These are phyloP conservation scores for Rubroboletus satanas DNA, from an alignment of 768 basidiomycete genomes.

Conservation along the genomic window DNA sequence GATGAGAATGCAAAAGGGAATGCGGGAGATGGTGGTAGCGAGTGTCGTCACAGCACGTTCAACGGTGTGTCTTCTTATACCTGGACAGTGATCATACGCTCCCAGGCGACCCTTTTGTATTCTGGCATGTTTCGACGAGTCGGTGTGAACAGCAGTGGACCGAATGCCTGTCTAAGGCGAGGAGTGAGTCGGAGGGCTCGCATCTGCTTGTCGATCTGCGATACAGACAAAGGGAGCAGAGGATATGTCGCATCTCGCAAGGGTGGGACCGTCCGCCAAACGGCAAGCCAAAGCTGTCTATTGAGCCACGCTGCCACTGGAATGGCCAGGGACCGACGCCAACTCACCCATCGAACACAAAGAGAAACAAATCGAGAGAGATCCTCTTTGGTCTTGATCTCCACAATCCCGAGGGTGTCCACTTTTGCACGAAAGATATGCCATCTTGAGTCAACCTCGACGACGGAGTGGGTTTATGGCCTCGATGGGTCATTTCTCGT, in stretches of 20 bases:
- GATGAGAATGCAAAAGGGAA: too few species aligned
- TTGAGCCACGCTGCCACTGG: too few species aligned
- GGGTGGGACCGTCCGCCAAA: too few species aligned
- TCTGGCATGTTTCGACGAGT: not conserved
- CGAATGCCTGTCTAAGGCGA: not conserved
- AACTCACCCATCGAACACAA: too few species aligned
- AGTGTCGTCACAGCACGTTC: too few species aligned
- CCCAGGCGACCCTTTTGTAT: not conserved
- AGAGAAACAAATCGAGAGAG: not conserved
- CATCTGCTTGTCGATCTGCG: not conserved
- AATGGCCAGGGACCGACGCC: too few species aligned
- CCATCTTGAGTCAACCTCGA: not conserved
- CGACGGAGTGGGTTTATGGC: not conserved
- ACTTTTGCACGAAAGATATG: too few species aligned
- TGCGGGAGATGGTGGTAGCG: too few species aligned
- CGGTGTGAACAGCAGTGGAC: not conserved
- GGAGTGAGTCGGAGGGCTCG: not conserved
- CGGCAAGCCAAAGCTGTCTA: too few species aligned
- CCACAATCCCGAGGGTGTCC: too few species aligned
- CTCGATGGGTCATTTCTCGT: not conserved
- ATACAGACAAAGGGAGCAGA: not conserved
- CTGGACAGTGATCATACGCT: not conserved
- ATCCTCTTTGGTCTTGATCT: too few species aligned
- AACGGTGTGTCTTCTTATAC: not conserved
- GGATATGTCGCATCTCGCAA: too few species aligned